Evolutionary conservation across 495 filamentous ascomycete species (phyloP).

Genomic region (Penicillium verhagenii): DNA sequence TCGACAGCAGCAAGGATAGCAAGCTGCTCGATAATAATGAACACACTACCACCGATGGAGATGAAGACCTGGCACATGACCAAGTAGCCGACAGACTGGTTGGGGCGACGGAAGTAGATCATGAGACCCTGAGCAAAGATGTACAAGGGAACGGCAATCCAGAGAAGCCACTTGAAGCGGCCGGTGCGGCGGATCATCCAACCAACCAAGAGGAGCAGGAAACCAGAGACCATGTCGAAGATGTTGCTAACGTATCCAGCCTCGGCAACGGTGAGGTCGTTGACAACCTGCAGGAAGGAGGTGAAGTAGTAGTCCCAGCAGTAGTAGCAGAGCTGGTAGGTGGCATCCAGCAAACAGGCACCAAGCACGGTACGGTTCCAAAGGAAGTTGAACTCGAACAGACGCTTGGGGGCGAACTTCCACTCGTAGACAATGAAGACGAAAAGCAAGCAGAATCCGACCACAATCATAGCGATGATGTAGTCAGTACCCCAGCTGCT

Average conservation of each 20-base stretch:
- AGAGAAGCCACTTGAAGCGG: constrained; percentile 51
- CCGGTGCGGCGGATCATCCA: constrained; percentile 50
- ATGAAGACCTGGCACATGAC: constrained; percentile 74
- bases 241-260: constrained; percentile 52
- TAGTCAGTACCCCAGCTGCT: constrained; percentile 46
- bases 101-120: constrained; percentile 61
- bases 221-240: constrained; percentile 49
- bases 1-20: constrained; percentile 61
- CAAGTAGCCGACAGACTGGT: constrained; percentile 57
- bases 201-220: constrained; percentile 46
- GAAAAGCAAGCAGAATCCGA: constrained; percentile 52
- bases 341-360: constrained; percentile 52
- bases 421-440: constrained; percentile 56
- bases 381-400: constrained; percentile 56
- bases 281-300: constrained; percentile 74
- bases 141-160: constrained; percentile 58
- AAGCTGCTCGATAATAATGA: constrained; percentile 62
- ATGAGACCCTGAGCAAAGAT: constrained; percentile 57
- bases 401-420: constrained; percentile 46
- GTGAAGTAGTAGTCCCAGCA: constrained; percentile 49
- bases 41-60: constrained; percentile 56
- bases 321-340: constrained; percentile 55
- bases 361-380: constrained; percentile 61
- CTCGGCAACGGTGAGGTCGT: constrained; percentile 53
- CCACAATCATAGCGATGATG: constrained; percentile 54